Percentiles rank a stretch among this genome's conserved stretches.
Conservation (phyloP, 805 yeast genomes). For the Teunomyces atbi region DNA sequence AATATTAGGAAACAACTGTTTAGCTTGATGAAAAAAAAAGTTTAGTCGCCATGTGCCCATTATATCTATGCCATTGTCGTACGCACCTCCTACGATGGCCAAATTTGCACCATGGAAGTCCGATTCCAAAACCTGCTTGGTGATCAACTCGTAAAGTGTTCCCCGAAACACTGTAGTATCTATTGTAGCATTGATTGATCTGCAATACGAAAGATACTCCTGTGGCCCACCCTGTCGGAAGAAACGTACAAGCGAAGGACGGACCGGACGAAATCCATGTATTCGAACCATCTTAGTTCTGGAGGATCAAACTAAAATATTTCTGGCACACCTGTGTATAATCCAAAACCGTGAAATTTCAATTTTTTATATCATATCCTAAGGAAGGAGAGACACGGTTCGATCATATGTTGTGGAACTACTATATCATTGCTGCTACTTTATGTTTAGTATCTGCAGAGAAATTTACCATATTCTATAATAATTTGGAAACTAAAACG, state of each 20-base stretch:
- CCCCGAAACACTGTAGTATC: constrained; percentile 51
- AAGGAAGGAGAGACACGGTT: too few relatives aligned
- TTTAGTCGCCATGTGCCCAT: constrained; percentile 50
- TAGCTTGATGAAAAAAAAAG: constrained; percentile 13
- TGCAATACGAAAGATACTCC: constrained; percentile 31
- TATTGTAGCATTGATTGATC: constrained; percentile 16
- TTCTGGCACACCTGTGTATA: background rate
- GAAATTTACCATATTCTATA: background rate
- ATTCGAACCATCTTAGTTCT: background rate
- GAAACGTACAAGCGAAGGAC: background rate
- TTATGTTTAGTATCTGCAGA: background rate
- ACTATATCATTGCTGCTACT: background rate
- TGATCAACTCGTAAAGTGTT: constrained; percentile 51
- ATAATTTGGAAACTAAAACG: background rate
- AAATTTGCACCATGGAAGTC: constrained; percentile 38
- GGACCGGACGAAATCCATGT: background rate
- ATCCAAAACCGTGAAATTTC: background rate
- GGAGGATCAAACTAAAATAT: background rate
- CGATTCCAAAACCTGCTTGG: constrained; percentile 37
- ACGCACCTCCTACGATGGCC: constrained; percentile 51
- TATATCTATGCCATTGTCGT: constrained; percentile 58
- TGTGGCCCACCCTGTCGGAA: constrained; percentile 8
- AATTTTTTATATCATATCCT: too few relatives aligned
- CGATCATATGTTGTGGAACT: constrained; percentile 2
- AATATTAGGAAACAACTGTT: background rate